Evolutionary conservation across 2,329 filamentous ascomycete species (phyloP), one percentile per base, ranked within the genome.

Genomic region (Neopestalotiopsis sp.): DNA sequence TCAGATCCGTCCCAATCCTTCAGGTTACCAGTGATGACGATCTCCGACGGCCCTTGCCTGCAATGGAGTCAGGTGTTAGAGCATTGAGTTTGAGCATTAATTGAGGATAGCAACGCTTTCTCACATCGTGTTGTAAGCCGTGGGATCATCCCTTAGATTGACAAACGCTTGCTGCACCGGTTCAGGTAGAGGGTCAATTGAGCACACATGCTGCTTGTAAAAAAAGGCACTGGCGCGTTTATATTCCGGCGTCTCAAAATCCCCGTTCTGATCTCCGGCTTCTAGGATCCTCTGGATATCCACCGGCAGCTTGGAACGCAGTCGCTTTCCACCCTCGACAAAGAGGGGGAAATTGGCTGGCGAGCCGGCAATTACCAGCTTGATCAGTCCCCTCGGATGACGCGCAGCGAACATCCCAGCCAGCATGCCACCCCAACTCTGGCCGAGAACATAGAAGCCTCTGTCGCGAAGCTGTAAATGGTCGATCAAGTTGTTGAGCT

Each of bases 391-490:
- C 6, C 12, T 28, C 2, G 65, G 58, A 6, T 58, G 59, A 4
- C 61, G 24, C 9, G 40, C 28, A 20, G 58, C 71, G 12, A 72
- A 74, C 1, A 69, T 70, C 1, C 70, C 64, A 4, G 68, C 70
- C 0, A 73, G 69, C 70, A 72, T 71, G 38, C 70, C 73, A 4
- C 70, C 71, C 70, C 70, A 74, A 61, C 71, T 73, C 40, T 73
- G 72, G 49, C 72, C 70, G 28, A 73, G 69, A 12, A 73, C 53
- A 30, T 73, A 64, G 24, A 71, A 72, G 34, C 70, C 71, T 28
- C 20, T 65, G 34, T 56, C 30, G 13, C 69, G 68, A 6, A 73
- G 57, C 2, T 56, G 20, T 1, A 74, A 69, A 28, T 72, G 65
- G 5, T 66, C 42, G 0, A 73, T 7, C 0, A 74, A 65, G 42